Evolutionary conservation across 1,284 basidiomycete genomes (phyloP), one percentile per base, ranked within the genome.

Genomic region (Leccinum subatratum): DNA sequence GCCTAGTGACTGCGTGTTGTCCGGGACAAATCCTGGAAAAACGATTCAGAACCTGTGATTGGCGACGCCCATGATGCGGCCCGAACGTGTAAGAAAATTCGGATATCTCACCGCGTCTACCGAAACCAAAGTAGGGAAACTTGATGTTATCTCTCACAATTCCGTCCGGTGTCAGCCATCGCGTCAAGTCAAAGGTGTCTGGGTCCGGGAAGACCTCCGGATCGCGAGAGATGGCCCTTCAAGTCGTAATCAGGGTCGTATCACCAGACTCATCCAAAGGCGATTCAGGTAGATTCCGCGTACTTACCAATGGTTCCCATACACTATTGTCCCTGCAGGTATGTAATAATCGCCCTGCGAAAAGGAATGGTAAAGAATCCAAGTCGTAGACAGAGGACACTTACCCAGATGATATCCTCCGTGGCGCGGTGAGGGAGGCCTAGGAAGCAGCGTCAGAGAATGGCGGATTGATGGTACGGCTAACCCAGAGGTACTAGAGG

Each of bases 141-240:
- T 61, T 67, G 42, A 69, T 54, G 30, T 67, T 59, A 1, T 56
- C 66, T 56, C 68, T 67, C 51, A 67, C 6, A 18, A 9, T 54
- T 20, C 61, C 68, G 3, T 69, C 68, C 1, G 42, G 3, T 3
- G 56, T 63, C 34, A 68, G 18, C 69, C 70, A 70, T 18, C 69
- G 59, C 4, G 25, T 68, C 20, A 63, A 25, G 14, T 70, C 25
- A 30, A 71, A 69, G 11, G 18, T 34, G 18, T 71, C 57, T 11
- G 60, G 68, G 34, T 70, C 42, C 25, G 61, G 68, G 25, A 71
- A 71, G 25, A 68, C 62, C 28, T 68, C 60, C 6, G 61, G 70
- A 34, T 69, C 65, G 18, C 65, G 68, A 20, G 68, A 62, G 16
- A 71, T 63, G 42, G 57, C 64, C 69, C 68, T 71, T 63, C n/a